These are phyloP conservation scores for Waltiozyma sp. DNA, from an alignment of 1,139 yeast species.

Conservation along the genomic window DNA sequence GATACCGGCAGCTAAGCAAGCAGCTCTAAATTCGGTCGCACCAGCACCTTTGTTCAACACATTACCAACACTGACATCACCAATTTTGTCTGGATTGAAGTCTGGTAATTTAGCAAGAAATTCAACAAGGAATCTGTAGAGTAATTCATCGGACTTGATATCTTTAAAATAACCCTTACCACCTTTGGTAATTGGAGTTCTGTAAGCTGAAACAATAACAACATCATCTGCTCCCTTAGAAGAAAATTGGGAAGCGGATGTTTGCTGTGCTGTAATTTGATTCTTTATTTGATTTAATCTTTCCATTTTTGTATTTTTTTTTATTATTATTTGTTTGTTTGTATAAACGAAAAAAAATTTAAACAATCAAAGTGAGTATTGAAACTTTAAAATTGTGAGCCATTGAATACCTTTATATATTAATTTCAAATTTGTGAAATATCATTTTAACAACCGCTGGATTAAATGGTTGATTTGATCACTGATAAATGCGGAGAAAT, in stretches of 20 bases:
- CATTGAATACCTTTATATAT: not conserved
- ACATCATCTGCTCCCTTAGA: slow-evolving; percentile 71
- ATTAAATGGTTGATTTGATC: not conserved
- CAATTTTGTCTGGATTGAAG: slow-evolving; percentile 52
- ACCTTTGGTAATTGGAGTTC: slow-evolving; percentile 84
- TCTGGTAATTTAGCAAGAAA: slow-evolving; percentile 42
- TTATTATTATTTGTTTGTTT: too few relatives aligned
- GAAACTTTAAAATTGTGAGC: too few relatives aligned
- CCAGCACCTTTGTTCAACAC: slow-evolving; percentile 88
- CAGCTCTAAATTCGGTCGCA: slow-evolving; percentile 87
- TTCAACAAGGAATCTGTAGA: slow-evolving; percentile 51
- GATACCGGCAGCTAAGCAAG: slow-evolving; percentile 61
- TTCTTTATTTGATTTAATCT: slow-evolving; percentile 47
- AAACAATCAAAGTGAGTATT: too few relatives aligned
- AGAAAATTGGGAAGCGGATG: slow-evolving; percentile 6
- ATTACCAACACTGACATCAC: slow-evolving; percentile 81
- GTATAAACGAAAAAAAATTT: not conserved
- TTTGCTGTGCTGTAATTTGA: slow-evolving; percentile 22
- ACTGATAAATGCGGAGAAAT: not conserved
- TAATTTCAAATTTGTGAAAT: too few relatives aligned
- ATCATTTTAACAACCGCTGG: not conserved
- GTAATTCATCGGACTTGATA: slow-evolving; percentile 62
- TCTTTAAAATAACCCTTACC: slow-evolving; percentile 76
- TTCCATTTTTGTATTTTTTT: slow-evolving; percentile 18
- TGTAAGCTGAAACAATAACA: slow-evolving; percentile 76